Percentiles rank a stretch among this genome's conserved stretches.
Conservation (phyloP, 257 asterid genomes). For the Penstemon newberryi region DNA sequence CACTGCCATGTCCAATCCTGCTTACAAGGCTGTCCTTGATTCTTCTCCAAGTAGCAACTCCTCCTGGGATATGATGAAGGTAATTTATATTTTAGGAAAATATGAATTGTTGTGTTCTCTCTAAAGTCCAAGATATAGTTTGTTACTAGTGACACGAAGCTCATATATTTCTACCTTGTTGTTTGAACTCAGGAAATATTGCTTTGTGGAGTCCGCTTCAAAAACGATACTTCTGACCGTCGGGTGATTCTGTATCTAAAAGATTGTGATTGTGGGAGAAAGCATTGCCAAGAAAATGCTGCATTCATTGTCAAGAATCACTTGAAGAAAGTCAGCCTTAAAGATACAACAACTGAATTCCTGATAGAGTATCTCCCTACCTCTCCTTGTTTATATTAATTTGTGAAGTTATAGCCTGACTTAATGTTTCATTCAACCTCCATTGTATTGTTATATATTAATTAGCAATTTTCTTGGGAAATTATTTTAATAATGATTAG, state of each 20-base stretch:
- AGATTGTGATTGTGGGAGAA: constrained; percentile 77
- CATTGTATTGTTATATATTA: constrained; percentile 1
- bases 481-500: neutral
- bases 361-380: constrained; percentile 70
- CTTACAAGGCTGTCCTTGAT: constrained; percentile 97
- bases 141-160: neutral
- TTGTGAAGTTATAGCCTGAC: constrained; percentile 6
- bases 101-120: constrained; percentile 13
- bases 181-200: constrained; percentile 74
- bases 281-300: constrained; percentile 73
- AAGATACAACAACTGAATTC: constrained; percentile 76
- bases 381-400: constrained; percentile 19
- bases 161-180: constrained; percentile 22
- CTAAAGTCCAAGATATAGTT: constrained; percentile 6
- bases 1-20: constrained; percentile 99
- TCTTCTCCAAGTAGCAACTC: constrained; percentile 95
- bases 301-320: constrained; percentile 67
- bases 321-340: constrained; percentile 73
- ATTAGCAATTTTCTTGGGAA: constrained; percentile 8
- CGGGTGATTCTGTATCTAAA: constrained; percentile 68
- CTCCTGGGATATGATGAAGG: constrained; percentile 99
- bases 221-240: constrained; percentile 75
- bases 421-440: neutral
- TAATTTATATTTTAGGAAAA: constrained; percentile 27
- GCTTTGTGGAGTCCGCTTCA: constrained; percentile 79